A percentile compares a stretch with the other conserved stretches of the same genome.
phyloP scores from a whole-genome alignment of 257 asterid genomes.

The Lavandula angustifolia region DNA sequence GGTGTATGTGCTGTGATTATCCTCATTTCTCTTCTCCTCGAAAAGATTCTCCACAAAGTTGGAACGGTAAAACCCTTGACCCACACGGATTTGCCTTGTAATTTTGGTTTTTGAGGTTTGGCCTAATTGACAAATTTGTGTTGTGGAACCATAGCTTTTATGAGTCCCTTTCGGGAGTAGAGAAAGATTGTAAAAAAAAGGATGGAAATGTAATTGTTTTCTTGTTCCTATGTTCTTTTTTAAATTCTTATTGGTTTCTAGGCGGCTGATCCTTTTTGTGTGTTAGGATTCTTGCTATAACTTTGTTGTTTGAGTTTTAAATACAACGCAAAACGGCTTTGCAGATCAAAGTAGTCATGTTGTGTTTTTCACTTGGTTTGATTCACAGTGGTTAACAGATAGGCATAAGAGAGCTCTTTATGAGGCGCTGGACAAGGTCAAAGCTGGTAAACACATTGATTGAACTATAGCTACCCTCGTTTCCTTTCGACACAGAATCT shows the following conservation, averaged over 20 bases:
- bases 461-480: background rate
- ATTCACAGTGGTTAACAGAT: constrained; percentile 75
- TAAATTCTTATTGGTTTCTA: too few species aligned
- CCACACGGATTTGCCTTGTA: background rate
- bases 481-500: background rate
- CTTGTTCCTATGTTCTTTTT: background rate
- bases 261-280: too few species aligned
- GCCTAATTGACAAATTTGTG: constrained; percentile 19
- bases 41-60: constrained; percentile 72
- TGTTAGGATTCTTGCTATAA: background rate
- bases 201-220: background rate
- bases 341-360: background rate
- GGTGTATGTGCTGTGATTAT: constrained; percentile 79
- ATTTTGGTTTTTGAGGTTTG: background rate
- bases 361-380: too few species aligned
- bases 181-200: background rate
- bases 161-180: background rate
- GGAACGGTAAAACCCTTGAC: constrained; percentile 56
- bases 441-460: constrained; percentile 62
- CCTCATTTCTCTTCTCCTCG: constrained; percentile 68
- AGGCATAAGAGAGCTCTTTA: constrained; percentile 79
- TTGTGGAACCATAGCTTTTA: constrained; percentile 10
- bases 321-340: background rate
- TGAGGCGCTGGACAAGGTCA: constrained; percentile 92
- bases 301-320: too few species aligned